Evolutionary conservation across 2,329 filamentous ascomycete genomes (phyloP), one percentile per base, ranked within the genome.

Genomic region (Raffaelea ambrosiae): DNA sequence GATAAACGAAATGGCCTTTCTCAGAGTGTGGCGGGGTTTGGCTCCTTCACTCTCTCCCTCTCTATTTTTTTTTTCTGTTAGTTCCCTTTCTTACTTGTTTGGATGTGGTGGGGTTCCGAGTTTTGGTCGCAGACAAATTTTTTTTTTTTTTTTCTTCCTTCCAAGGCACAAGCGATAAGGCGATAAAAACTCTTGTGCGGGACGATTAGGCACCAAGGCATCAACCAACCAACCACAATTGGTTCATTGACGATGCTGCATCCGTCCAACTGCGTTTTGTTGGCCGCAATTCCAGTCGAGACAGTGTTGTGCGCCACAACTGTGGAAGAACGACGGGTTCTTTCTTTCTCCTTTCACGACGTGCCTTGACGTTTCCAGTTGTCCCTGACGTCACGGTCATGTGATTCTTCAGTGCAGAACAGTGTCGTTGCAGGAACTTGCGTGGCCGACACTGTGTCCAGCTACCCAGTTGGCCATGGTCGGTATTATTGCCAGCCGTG

Each of bases 131-230:
- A 29, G 26, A 47, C 43, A 49, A 44, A 33, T 43, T 26, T 48
- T 50, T 36, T 35, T 41, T 39, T n/a, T n/a, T n/a, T n/a, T n/a
- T n/a, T n/a, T n/a, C n/a, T n/a, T 29, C 13, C 13, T 29, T 29
- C 13, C 13, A 29, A 29, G 16, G 22, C 33, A 20, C 23, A 31
- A 14, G n/a, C 44, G 46, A 48, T 51, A 51, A 40, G 46, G 21
- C 46, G 49, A 51, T 48, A 44, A 44, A 35, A 48, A 38, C 18
- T 31, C 20, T 40, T 14, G 16, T 29, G 14, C 16, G 46, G 38
- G 49, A 44, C 44, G 29, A 49, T 49, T 51, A 51, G 50, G 50
- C 47, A 47, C 11, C 13, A 48, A 48, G 49, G 49, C 49, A 51
- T 5, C 36, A 47, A 47, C 44, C 42, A 48, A 45, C 46, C 40